Percentiles rank a stretch among this genome's conserved stretches.
Evolutionary conservation across 2,329 filamentous ascomycete species (phyloP).

Genomic region (Ophiostoma pallidulum): DNA sequence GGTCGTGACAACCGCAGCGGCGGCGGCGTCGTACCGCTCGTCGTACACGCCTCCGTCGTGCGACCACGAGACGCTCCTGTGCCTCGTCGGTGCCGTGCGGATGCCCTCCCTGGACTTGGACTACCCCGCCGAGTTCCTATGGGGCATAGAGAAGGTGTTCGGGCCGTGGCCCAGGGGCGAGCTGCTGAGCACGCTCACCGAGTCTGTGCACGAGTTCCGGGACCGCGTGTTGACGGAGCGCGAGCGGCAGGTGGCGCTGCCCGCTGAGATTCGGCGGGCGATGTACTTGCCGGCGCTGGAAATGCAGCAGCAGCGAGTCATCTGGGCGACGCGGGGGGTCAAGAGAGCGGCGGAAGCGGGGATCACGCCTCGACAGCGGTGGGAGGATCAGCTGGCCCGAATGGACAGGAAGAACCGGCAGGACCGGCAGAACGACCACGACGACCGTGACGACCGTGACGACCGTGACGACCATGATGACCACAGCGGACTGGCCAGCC

Average conservation of each 20-base stretch:
- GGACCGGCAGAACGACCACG: no score
- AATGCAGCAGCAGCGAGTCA: background rate
- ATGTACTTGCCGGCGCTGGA: background rate
- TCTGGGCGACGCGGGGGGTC: constrained; percentile 8
- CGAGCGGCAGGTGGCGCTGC: constrained; percentile 9
- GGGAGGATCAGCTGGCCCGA: no score
- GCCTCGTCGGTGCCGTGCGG: background rate
- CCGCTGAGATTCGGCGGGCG: constrained; percentile 3
- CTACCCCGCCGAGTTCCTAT: background rate
- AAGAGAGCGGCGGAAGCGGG: no score
- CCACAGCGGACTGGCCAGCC: no score
- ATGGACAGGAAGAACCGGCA: no score
- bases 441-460: no score
- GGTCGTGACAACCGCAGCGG: background rate
- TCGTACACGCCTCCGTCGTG: background rate
- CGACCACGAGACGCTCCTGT: background rate
- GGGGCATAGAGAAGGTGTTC: background rate
- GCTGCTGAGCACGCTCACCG: background rate
- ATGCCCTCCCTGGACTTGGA: background rate
- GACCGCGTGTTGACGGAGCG: constrained; percentile 1
- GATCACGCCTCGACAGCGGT: no score
- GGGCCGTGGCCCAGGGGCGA: background rate
- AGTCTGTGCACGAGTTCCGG: constrained; percentile 2
- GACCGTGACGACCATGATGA: no score
- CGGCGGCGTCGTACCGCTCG: background rate